Base-by-base conservation (phyloP, 371 early-diverging fungal species). In the Rhizopus delemar region DNA sequence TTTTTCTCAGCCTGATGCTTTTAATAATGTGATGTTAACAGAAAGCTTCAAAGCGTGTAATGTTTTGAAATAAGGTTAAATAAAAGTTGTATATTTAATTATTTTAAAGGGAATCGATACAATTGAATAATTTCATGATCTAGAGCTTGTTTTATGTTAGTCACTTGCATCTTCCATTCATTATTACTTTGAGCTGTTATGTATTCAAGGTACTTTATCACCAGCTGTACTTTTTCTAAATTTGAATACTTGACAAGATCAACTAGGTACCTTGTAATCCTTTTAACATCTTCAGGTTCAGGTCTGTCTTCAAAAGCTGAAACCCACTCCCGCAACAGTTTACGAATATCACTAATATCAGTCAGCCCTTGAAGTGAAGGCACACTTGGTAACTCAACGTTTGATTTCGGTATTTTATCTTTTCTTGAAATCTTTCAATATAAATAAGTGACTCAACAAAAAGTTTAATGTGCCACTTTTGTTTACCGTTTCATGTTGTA, bases 231-330 rank as follows among this genome's bases (percentile, higher is more conserved):
- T 35, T 72, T 71, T 46, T 80, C 75, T 0, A 80, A 29, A 51
- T 75, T 51, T 31, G 62, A 59, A 13, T 41, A 41, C 8, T 56
- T 51, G 0, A 71, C 71, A 32, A 80, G 66, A 11, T 73, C 63
- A 8, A 63, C 31, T 15, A 80, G 28, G 15, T 64, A 77, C 7
- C 53, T 43, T 1, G n/a, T 33, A 8, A 80, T 59, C 4, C 60
- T 66, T 5, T 52, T 57, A 11, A 66, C 70, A 50, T 79, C 80
- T 60, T 76, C 73, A 12, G 59, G 51, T 35, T 79, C 80, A 16
- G 80, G 80, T 3, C 48, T 57, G 3, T 55, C 57, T 5, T 58
- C 34, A 38, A 60, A 71, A 7, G 56, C 38, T 0, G 41, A 32
- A 3, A 72, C 56, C 80, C 80, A 80, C 41, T 69, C 41, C 0